phyloP scores from a whole-genome alignment of 2,329 filamentous ascomycete species.

The Paraphaeosphaeria minitans region DNA sequence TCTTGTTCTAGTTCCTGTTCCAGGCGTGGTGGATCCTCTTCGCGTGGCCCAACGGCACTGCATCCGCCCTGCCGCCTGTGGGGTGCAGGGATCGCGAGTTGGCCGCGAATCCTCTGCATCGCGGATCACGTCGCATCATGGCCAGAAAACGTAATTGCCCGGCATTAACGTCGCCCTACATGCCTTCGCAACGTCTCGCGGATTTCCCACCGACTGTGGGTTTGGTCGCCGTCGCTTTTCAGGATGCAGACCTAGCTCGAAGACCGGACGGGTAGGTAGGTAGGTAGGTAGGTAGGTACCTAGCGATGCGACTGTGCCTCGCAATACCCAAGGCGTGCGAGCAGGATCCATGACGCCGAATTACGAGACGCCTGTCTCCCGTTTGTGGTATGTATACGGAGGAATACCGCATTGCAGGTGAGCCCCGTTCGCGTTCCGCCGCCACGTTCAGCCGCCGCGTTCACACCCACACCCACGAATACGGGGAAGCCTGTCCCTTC shows the following conservation, averaged over 20 bases:
- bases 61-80: constrained; percentile 12
- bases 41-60: constrained; percentile 11
- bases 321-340: not conserved
- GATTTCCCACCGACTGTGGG: not conserved
- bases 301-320: not conserved
- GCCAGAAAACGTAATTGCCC: constrained; percentile 12
- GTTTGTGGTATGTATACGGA: not conserved
- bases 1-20: no score
- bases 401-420: no score
- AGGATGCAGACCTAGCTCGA: not conserved
- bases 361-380: not conserved
- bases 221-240: constrained; percentile 1
- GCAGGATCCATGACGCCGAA: not conserved
- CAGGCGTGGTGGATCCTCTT: constrained; percentile 11
- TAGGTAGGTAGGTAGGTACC: no score
- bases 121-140: constrained; percentile 54
- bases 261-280: not conserved
- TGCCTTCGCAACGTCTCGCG: not conserved
- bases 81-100: constrained; percentile 6
- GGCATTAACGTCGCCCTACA: not conserved
- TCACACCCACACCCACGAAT: constrained; percentile 1
- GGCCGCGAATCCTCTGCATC: constrained; percentile 52
- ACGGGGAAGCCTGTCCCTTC: constrained; percentile 11
- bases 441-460: no score
- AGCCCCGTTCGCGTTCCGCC: not conserved